Conservation (phyloP, 176 grass and related monocot genomes). For the Cenchrus americanus region DNA sequence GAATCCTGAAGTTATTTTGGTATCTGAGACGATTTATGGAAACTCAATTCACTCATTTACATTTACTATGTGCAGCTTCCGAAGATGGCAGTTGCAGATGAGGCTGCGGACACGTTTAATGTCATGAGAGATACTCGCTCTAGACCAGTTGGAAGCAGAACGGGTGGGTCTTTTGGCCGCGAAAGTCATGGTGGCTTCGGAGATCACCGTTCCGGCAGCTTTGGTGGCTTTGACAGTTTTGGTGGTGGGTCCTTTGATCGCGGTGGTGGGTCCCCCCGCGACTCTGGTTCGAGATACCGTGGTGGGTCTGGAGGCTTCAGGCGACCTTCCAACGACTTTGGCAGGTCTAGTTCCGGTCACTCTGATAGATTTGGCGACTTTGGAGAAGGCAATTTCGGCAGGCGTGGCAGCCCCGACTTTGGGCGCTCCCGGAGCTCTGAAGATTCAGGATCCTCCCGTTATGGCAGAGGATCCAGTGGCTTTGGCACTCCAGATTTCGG, state of each 20-base stretch:
- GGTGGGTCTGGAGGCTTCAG: slow-evolving; percentile 42
- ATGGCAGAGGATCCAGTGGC: slow-evolving; percentile 20
- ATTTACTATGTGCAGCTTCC: slow-evolving; percentile 64
- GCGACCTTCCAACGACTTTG: slow-evolving; percentile 30
- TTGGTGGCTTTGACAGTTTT: slow-evolving; percentile 44
- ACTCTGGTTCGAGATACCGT: slow-evolving; percentile 35
- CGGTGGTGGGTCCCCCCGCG: slow-evolving; percentile 30
- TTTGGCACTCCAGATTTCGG: slow-evolving; percentile 37
- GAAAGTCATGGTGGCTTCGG: slow-evolving; percentile 49
- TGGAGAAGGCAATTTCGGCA: slow-evolving; percentile 36
- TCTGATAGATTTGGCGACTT: slow-evolving; percentile 42
- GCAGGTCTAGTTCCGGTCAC: slow-evolving; percentile 21
- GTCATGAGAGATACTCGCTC: slow-evolving; percentile 52
- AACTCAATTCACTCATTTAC: slow-evolving; percentile 19
- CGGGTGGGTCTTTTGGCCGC: slow-evolving; percentile 51
- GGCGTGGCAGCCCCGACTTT: slow-evolving; percentile 13
- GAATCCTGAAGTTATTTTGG: background rate
- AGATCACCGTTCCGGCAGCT: slow-evolving; percentile 44
- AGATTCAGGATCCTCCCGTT: slow-evolving; percentile 26
- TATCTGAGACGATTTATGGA: background rate
- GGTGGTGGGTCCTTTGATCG: slow-evolving; percentile 32
- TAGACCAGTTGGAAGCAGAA: slow-evolving; percentile 49
- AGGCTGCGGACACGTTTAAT: slow-evolving; percentile 70
- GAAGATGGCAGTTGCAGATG: slow-evolving; percentile 58
- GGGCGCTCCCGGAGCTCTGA: slow-evolving; percentile 17